A percentile compares a stretch with the other conserved stretches of the same genome.
Evolutionary conservation across 768 basidiomycete species (phyloP).

Genomic region (Boletellus sp.): DNA sequence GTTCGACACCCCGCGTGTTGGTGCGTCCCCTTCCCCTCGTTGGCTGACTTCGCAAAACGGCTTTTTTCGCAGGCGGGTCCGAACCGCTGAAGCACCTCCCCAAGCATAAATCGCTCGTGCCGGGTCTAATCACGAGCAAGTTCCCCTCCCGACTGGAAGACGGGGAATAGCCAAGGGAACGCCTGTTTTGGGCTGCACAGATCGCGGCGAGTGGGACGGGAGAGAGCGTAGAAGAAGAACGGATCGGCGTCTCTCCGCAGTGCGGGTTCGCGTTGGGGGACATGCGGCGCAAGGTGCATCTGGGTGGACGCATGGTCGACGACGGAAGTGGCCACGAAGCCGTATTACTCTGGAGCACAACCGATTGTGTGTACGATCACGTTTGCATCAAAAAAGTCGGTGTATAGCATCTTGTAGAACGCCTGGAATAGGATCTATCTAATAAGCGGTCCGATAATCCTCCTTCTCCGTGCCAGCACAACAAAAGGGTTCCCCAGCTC

Average conservation of each 20-base stretch:
- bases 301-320: slow-evolving; percentile 27
- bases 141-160: slow-evolving; percentile 44
- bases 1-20: slow-evolving; percentile 47
- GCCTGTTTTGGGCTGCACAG: slow-evolving; percentile 42
- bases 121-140: slow-evolving; percentile 45
- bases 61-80: slow-evolving; percentile 20
- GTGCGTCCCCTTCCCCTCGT: slow-evolving; percentile 14
- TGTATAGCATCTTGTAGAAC: not conserved
- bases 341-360: too few relatives aligned
- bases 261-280: slow-evolving; percentile 48
- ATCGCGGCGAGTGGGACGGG: slow-evolving; percentile 38
- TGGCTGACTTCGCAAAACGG: too few relatives aligned
- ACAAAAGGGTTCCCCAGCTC: not conserved
- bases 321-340: too few relatives aligned
- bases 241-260: slow-evolving; percentile 46
- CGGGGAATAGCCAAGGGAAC: slow-evolving; percentile 35
- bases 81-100: slow-evolving; percentile 32
- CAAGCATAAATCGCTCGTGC: slow-evolving; percentile 37
- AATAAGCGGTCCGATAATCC: not conserved
- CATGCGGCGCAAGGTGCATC: slow-evolving; percentile 33
- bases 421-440: not conserved
- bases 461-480: not conserved
- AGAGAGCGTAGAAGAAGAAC: slow-evolving; percentile 35
- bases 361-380: not conserved
- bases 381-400: not conserved